Base-by-base conservation (phyloP, 2,329 filamentous ascomycete genomes). In the Achaetomium macrosporum region DNA sequence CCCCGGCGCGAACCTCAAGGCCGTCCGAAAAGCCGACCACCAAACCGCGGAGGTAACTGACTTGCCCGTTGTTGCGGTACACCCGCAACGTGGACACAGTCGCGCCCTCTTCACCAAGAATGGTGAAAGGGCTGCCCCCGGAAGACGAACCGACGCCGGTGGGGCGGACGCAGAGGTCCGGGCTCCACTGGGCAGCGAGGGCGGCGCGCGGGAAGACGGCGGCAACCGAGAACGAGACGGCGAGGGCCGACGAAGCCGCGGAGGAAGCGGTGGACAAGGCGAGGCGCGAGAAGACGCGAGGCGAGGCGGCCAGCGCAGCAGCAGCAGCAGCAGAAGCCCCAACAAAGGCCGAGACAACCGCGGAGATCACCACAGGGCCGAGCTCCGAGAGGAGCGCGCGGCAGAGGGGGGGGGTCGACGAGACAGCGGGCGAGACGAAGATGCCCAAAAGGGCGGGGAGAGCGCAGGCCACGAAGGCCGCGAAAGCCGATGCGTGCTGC, bases 21-120 rank as follows among this genome's bases (percentile, higher is more conserved):
- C 47, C 51, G 47, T 54, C 51, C 17, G 47, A 37, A 20, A 54
- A 54, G 16, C 45, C n/a, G 12, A 41, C 47, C 20, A 33, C 29
- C 12, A 50, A 1, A 0, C 51, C 51, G 8, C 51, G 51, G 2
- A 54, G 42, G 25, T 50, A 54, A 1, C 46, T 41, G 2, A 30
- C 15, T 5, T 17, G 31, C 15, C 51, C 46, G n/a, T 35, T 53
- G 46, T 46, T 49, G 41, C 51, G 51, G 41, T 49, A 53, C 5
- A 53, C 7, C 9, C 51, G 51, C 29, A 53, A 17, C 36, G 0
- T 35, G 15, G 13, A 41, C 35, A 53, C 45, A 1, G 46, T 40
- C 5, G 51, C 29, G 20, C 51, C 51, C 11, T 41, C 29, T 13
- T 17, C 11, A 3, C 35, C 51, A 12, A 53, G 41, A 2, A 53